phyloP scores from a whole-genome alignment of 768 basidiomycete species.

The Trametes punicea region DNA sequence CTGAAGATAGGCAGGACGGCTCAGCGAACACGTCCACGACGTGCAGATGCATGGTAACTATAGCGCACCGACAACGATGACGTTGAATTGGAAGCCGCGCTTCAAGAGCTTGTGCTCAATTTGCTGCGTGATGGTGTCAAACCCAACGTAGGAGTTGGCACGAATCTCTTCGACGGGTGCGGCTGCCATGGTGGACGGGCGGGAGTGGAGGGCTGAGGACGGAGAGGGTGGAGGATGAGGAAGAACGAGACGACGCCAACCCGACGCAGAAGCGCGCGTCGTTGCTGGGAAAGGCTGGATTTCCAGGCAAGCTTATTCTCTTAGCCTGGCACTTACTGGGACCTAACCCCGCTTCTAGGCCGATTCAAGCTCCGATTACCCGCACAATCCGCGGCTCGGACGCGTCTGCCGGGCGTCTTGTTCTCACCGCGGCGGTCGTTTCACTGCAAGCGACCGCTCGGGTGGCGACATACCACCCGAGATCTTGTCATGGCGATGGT shows the following conservation, averaged over 20 bases:
- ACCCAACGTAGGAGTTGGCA: slow-evolving; percentile 92
- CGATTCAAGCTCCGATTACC: slow-evolving; percentile 7
- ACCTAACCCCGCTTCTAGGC: slow-evolving; percentile 6
- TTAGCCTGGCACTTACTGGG: background rate
- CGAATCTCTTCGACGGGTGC: slow-evolving; percentile 73
- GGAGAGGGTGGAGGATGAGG: slow-evolving; percentile 3
- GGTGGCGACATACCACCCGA: slow-evolving; percentile 1
- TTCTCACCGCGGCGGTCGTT: background rate
- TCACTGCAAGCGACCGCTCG: background rate
- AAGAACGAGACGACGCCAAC: slow-evolving; percentile 17
- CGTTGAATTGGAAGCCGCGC: slow-evolving; percentile 99
- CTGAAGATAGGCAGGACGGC: slow-evolving; percentile 37
- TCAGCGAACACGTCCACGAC: background rate
- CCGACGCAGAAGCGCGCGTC: slow-evolving; percentile 11
- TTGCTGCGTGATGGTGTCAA: slow-evolving; percentile 95
- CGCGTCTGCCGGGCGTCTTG: background rate
- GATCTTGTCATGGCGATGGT: slow-evolving; percentile 2
- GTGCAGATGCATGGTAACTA: background rate
- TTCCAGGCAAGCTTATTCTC: slow-evolving; percentile 3
- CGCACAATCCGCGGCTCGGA: background rate
- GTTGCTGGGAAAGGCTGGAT: slow-evolving; percentile 15
- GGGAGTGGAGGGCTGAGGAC: background rate
- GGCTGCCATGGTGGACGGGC: slow-evolving; percentile 27
- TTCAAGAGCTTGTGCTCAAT: slow-evolving; percentile 99
- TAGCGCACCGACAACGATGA: slow-evolving; percentile 86